A percentile compares a stretch with the other conserved stretches of the same genome.
These are phyloP conservation scores for Bruguiera gymnorhiza DNA, from an alignment of 345 rosid species.

Conservation along the genomic window DNA sequence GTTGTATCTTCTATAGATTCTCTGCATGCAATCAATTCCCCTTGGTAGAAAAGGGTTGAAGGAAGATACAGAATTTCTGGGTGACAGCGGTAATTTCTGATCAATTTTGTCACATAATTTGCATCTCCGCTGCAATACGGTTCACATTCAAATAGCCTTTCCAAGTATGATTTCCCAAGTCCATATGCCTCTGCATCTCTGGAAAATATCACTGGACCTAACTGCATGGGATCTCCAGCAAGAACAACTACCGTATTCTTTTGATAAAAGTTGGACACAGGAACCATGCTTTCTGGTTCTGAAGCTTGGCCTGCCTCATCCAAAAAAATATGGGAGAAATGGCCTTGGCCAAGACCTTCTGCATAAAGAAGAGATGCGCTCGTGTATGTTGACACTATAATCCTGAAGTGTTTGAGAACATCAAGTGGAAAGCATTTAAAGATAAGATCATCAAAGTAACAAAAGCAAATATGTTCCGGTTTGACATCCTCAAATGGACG, in stretches of 20 bases:
- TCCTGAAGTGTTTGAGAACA: constrained; percentile 49
- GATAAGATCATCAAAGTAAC: constrained; percentile 59
- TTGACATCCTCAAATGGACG: constrained; percentile 66
- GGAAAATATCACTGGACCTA: constrained; percentile 88
- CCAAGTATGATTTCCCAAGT: constrained; percentile 71
- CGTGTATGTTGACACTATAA: constrained; percentile 80
- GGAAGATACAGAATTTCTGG: constrained; percentile 83
- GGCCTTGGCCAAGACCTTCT: constrained; percentile 70
- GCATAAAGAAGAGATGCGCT: constrained; percentile 72
- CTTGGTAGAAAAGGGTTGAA: constrained; percentile 69
- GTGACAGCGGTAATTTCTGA: constrained; percentile 78
- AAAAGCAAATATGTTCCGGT: constrained; percentile 57
- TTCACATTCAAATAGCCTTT: constrained; percentile 65
- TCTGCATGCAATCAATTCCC: constrained; percentile 74
- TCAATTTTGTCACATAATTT: constrained; percentile 67
- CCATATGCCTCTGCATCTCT: constrained; percentile 60
- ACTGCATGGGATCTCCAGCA: constrained; percentile 95
- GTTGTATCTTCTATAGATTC: constrained; percentile 39
- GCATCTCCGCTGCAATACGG: constrained; percentile 50
- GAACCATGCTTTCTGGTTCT: constrained; percentile 90
- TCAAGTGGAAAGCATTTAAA: constrained; percentile 69
- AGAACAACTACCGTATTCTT: constrained; percentile 77
- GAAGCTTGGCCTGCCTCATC: constrained; percentile 99
- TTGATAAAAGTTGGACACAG: constrained; percentile 57
- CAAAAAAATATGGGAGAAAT: constrained; percentile 88